These are phyloP conservation scores for Candida koratica DNA, from an alignment of 805 yeast species.

Conservation along the genomic window DNA sequence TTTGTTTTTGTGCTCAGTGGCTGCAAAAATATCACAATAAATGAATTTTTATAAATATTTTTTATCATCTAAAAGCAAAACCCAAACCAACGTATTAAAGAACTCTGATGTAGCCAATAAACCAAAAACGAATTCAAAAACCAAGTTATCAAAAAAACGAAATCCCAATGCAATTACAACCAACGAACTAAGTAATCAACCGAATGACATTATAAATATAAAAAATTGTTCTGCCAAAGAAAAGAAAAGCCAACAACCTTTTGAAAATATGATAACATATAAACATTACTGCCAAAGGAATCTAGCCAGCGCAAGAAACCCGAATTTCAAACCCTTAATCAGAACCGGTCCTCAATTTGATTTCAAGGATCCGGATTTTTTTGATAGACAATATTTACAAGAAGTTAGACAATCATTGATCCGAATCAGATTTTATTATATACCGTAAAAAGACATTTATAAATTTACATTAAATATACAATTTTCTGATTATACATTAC, in stretches of 20 bases:
- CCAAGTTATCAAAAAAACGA: background rate
- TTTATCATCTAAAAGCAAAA: background rate
- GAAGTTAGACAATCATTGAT: slow-evolving; percentile 1
- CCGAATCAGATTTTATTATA: background rate
- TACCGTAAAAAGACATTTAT: background rate
- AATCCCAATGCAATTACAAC: background rate
- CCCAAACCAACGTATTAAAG: background rate
- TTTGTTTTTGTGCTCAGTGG: background rate
- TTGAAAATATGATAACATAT: slow-evolving; percentile 1
- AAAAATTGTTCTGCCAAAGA: background rate
- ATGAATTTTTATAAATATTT: background rate
- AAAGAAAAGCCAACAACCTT: background rate
- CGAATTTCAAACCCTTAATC: background rate
- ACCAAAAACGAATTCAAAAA: background rate
- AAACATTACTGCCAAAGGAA: background rate
- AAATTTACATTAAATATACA: slow-evolving; percentile 2
- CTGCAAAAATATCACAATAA: slow-evolving; percentile 1
- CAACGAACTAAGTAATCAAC: no score
- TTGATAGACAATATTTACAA: background rate
- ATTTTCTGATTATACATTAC: background rate
- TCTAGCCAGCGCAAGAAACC: background rate
- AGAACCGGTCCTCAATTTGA: background rate
- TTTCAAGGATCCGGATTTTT: slow-evolving; percentile 1
- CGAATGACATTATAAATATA: no score
- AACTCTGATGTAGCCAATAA: background rate